Conservation (phyloP, 495 filamentous ascomycete species). For the Penicillium roqueforti region DNA sequence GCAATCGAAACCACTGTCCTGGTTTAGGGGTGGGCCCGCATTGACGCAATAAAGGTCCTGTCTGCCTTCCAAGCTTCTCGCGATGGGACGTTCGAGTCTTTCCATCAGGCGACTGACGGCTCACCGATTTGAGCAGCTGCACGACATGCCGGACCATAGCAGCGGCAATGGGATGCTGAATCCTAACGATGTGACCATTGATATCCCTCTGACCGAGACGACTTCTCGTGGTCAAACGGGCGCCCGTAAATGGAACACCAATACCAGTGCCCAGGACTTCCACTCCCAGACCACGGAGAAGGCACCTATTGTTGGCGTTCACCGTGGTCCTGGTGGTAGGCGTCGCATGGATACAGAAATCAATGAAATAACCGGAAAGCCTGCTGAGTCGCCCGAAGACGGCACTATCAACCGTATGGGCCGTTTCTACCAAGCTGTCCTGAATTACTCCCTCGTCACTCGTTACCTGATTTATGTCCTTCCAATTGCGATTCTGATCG, state of each 20-base stretch:
- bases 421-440: slow-evolving; percentile 76
- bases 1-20: background rate
- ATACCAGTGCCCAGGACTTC: slow-evolving; percentile 16
- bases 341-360: slow-evolving; percentile 42
- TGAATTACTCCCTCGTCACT: slow-evolving; percentile 80
- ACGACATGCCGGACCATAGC: slow-evolving; percentile 32
- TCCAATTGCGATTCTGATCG: slow-evolving; percentile 70
- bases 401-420: slow-evolving; percentile 76
- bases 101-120: slow-evolving; percentile 37
- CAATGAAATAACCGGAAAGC: slow-evolving; percentile 43
- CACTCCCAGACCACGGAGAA: slow-evolving; percentile 26
- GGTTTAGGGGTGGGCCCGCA: slow-evolving; percentile 1
- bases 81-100: slow-evolving; percentile 36
- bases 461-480: slow-evolving; percentile 86
- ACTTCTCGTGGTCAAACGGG: slow-evolving; percentile 42
- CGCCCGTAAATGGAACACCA: slow-evolving; percentile 37
- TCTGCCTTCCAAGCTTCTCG: background rate
- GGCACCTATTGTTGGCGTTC: slow-evolving; percentile 50
- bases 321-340: slow-evolving; percentile 37
- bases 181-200: slow-evolving; percentile 55
- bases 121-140: slow-evolving; percentile 48
- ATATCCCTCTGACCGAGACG: slow-evolving; percentile 51
- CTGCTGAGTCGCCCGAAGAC: slow-evolving; percentile 50
- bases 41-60: background rate
- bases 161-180: slow-evolving; percentile 35